These are phyloP conservation scores for Schizophyllum commune DNA, from an alignment of 1,284 basidiomycete genomes.

Conservation along the genomic window DNA sequence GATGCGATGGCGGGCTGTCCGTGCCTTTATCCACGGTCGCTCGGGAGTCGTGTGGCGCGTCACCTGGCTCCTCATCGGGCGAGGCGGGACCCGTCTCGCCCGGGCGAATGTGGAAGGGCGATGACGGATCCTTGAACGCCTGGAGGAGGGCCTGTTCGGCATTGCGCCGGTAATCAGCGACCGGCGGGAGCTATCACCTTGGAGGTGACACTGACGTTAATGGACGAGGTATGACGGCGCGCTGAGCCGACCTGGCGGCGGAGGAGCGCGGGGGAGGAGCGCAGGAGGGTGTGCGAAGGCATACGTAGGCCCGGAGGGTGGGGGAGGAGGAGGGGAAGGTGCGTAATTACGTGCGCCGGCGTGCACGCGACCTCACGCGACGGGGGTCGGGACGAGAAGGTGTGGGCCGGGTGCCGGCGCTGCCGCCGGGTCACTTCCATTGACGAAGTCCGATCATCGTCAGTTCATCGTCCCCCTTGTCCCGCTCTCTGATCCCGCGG, in stretches of 20 bases:
- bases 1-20: background rate
- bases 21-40: background rate
- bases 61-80: conserved; percentile 30
- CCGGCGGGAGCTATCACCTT: background rate
- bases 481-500: no score
- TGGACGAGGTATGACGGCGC: background rate
- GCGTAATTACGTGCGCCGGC: no score
- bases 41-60: background rate
- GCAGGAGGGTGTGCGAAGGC: no score
- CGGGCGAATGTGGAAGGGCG: conserved; percentile 57
- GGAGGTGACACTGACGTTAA: background rate
- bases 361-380: no score
- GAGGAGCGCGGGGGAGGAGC: background rate
- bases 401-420: no score
- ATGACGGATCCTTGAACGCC: conserved; percentile 56
- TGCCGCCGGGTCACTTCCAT: no score
- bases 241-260: background rate
- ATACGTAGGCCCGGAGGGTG: no score
- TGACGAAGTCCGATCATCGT: no score
- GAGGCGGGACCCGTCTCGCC: conserved; percentile 54
- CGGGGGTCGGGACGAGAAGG: no score
- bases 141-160: conserved; percentile 39
- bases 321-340: no score
- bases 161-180: conserved; percentile 4
- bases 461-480: no score